Evolutionary conservation across 2,329 filamentous ascomycete species (phyloP).

Genomic region (Colletotrichum ledebouriae): DNA sequence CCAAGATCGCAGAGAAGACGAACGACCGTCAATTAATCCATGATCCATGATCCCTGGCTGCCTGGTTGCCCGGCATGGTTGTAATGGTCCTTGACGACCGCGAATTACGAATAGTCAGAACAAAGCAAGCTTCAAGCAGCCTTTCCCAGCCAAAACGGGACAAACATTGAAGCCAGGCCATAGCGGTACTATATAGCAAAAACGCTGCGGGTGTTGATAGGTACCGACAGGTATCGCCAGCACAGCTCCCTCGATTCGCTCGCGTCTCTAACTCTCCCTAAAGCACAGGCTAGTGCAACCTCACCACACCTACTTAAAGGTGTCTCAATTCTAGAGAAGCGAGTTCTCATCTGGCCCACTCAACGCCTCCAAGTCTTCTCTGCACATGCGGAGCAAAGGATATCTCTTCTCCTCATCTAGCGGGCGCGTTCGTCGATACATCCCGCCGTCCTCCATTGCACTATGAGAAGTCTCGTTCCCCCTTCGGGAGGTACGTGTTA

Average conservation of each 20-base stretch:
- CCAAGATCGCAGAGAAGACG: constrained; percentile 46
- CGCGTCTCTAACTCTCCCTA: constrained; percentile 2
- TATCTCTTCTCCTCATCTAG: too few relatives aligned
- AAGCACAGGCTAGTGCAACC: background rate
- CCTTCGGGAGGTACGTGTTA: too few relatives aligned
- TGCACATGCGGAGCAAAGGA: constrained; percentile 39
- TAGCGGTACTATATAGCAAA: background rate
- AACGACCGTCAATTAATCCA: constrained; percentile 30
- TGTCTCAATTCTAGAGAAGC: constrained; percentile 30
- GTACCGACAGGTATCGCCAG: constrained; percentile 2
- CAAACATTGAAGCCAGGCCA: background rate
- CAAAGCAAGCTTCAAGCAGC: background rate
- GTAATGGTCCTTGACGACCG: background rate
- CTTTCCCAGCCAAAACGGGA: background rate
- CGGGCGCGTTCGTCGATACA: background rate
- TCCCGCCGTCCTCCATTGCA: constrained; percentile 20
- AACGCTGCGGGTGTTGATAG: background rate
- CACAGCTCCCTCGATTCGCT: constrained; percentile 1
- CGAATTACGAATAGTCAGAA: background rate
- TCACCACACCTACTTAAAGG: constrained; percentile 12
- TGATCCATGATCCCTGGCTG: background rate
- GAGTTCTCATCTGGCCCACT: constrained; percentile 33
- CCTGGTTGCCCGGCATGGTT: background rate
- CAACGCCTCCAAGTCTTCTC: constrained; percentile 30
- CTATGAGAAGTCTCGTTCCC: constrained; percentile 15